phyloP scores from a whole-genome alignment of 2,329 filamentous ascomycete genomes.

The Plenodomus lindquistii region DNA sequence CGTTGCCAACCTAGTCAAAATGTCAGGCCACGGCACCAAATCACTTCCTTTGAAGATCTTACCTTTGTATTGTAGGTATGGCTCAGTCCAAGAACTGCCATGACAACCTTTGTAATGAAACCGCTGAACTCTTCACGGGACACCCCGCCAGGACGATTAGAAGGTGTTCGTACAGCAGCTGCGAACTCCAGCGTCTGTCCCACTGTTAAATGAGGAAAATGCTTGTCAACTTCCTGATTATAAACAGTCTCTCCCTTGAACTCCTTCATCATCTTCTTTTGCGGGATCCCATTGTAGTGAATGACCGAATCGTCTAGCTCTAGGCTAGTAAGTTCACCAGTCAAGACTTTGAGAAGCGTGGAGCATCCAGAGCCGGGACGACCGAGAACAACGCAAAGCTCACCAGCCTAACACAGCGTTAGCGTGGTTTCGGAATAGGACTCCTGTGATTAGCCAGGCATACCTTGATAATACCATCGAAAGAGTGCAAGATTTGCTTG shows the following conservation, averaged over 20 bases:
- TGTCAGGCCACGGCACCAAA: not conserved
- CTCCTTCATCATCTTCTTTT: constrained; percentile 50
- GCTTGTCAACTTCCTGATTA: constrained; percentile 54
- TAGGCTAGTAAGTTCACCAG: constrained; percentile 63
- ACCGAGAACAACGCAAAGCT: constrained; percentile 53
- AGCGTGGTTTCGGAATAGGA: not conserved
- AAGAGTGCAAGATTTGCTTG: constrained; percentile 60
- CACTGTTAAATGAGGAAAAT: constrained; percentile 62
- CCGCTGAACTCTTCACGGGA: constrained; percentile 51
- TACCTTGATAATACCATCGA: constrained; percentile 55
- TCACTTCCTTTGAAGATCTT: not conserved
- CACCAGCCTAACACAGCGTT: constrained; percentile 42
- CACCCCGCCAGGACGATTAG: constrained; percentile 41
- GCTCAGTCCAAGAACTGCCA: constrained; percentile 58
- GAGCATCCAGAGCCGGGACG: constrained; percentile 63
- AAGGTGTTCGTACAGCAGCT: constrained; percentile 56
- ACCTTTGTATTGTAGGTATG: constrained; percentile 59
- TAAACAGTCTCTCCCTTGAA: constrained; percentile 54
- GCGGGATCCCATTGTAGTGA: constrained; percentile 63
- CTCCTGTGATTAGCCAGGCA: not conserved
- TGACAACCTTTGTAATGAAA: constrained; percentile 55
- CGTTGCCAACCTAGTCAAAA: constrained; percentile 52
- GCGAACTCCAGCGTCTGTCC: constrained; percentile 62
- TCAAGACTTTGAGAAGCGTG: constrained; percentile 66
- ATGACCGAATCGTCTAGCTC: constrained; percentile 58